phyloP scores from a whole-genome alignment of 371 early-diverging fungal species.

The Mucor sp. region DNA sequence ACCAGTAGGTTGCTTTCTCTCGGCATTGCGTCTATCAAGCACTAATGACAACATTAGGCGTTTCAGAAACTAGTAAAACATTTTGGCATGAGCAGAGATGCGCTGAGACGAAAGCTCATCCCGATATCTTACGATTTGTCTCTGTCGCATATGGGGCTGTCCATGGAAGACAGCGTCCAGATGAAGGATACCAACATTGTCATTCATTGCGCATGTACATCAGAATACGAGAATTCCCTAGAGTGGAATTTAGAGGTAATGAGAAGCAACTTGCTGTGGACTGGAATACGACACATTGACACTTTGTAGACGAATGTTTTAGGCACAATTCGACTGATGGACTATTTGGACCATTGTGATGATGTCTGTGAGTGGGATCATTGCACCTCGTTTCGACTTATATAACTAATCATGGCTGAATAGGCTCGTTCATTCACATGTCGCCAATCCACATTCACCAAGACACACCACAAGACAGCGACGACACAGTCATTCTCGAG shows the following conservation, averaged over 20 bases:
- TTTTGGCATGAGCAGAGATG: constrained; percentile 6
- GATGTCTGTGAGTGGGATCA: constrained; percentile 21
- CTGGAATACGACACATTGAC: not conserved
- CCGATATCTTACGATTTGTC: constrained; percentile 52
- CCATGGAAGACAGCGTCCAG: constrained; percentile 38
- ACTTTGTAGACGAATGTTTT: constrained; percentile 44
- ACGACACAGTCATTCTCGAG: constrained; percentile 32
- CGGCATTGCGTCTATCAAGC: not conserved
- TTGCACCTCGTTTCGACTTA: not conserved
- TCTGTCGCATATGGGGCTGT: constrained; percentile 44
- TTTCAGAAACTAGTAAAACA: constrained; percentile 17
- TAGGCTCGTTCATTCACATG: constrained; percentile 30
- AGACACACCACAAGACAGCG: constrained; percentile 23
- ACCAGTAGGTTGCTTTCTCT: constrained; percentile 8
- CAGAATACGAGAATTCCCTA: constrained; percentile 46
- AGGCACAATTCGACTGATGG: constrained; percentile 52
- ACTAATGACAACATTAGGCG: constrained; percentile 8
- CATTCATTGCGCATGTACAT: constrained; percentile 56
- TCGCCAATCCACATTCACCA: constrained; percentile 30
- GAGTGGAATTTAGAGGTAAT: constrained; percentile 52
- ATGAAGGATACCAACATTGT: constrained; percentile 42
- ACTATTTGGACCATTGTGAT: constrained; percentile 40
- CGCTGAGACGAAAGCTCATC: constrained; percentile 38
- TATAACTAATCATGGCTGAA: not conserved
- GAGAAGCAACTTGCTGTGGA: not conserved